Conservation (phyloP, 306 rosid genomes). For the Malus orientalis region DNA sequence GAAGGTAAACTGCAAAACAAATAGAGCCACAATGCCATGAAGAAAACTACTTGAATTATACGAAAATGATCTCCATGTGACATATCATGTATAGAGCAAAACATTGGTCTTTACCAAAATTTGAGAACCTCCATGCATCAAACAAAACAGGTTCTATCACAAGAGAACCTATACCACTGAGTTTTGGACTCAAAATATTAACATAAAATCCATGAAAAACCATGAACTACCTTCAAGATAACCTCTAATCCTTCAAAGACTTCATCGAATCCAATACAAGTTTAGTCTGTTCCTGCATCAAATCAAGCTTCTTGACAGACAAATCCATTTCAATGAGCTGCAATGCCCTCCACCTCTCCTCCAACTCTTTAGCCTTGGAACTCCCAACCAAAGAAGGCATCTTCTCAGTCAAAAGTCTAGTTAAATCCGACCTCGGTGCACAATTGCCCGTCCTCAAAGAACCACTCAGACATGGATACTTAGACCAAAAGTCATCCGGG, state of each 20-base stretch:
- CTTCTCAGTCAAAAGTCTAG: not conserved
- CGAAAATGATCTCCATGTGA: not conserved
- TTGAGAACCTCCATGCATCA: not conserved
- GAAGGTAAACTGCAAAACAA: not conserved
- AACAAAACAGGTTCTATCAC: not conserved
- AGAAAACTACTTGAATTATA: not conserved
- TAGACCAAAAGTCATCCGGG: slow-evolving; percentile 7
- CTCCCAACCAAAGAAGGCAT: slow-evolving; percentile 23
- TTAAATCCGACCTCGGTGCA: not conserved
- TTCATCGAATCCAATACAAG: slow-evolving; percentile 21
- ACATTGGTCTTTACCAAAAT: not conserved
- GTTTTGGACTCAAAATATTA: not conserved
- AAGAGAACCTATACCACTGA: not conserved
- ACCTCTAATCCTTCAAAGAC: slow-evolving; percentile 2
- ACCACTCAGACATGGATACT: slow-evolving; percentile 17
- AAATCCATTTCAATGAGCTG: slow-evolving; percentile 22
- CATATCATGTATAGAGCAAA: not conserved
- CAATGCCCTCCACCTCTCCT: slow-evolving; percentile 32
- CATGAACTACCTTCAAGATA: not conserved
- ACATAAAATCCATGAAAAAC: not conserved
- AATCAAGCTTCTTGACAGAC: slow-evolving; percentile 20
- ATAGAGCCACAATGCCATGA: not conserved
- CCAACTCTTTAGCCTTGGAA: slow-evolving; percentile 23
- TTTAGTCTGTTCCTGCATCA: slow-evolving; percentile 24
- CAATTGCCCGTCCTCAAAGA: slow-evolving; percentile 9